Percentiles rank a stretch among this genome's conserved stretches.
phyloP scores from a whole-genome alignment of 2,329 filamentous ascomycete genomes.

The Fusarium redolens region DNA sequence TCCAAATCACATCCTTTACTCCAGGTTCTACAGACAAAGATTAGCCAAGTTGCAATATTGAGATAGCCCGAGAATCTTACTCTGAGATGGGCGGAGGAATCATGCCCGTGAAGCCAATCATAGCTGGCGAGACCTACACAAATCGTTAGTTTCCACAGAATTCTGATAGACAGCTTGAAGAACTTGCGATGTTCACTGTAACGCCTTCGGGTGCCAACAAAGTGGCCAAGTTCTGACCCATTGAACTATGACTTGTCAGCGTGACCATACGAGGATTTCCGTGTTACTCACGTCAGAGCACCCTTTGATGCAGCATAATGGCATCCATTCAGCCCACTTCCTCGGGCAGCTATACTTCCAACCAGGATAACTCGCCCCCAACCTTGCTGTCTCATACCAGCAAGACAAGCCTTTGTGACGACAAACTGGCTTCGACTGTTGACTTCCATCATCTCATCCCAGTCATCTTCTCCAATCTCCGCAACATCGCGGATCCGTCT shows the following conservation, averaged over 20 bases:
- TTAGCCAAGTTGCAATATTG: neutral
- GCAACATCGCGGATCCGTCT: slow-evolving; percentile 49
- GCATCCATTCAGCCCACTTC: slow-evolving; percentile 51
- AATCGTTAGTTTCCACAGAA: neutral
- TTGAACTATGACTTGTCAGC: slow-evolving; percentile 41
- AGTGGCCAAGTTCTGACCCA: slow-evolving; percentile 50
- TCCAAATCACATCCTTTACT: slow-evolving; percentile 47
- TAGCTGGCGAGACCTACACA: slow-evolving; percentile 49
- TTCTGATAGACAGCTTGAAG: rapidly evolving
- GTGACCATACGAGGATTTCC: neutral
- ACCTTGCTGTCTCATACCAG: slow-evolving; percentile 47
- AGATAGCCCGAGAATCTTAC: slow-evolving; percentile 19
- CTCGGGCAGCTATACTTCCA: slow-evolving; percentile 49
- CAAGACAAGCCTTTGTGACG: slow-evolving; percentile 47
- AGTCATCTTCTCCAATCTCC: slow-evolving; percentile 51
- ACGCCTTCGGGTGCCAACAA: slow-evolving; percentile 48
- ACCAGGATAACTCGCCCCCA: slow-evolving; percentile 50
- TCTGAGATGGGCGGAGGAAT: slow-evolving; percentile 48
- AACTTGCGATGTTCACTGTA: slow-evolving; percentile 50
- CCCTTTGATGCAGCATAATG: slow-evolving; percentile 52
- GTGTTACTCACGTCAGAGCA: slow-evolving; percentile 36
- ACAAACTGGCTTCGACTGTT: slow-evolving; percentile 51
- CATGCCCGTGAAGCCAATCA: slow-evolving; percentile 53
- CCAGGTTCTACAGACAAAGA: slow-evolving; percentile 44
- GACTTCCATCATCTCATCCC: slow-evolving; percentile 52